These are phyloP conservation scores for Didymosphaeria variabile DNA, from an alignment of 2,329 filamentous ascomycete species.

Conservation along the genomic window DNA sequence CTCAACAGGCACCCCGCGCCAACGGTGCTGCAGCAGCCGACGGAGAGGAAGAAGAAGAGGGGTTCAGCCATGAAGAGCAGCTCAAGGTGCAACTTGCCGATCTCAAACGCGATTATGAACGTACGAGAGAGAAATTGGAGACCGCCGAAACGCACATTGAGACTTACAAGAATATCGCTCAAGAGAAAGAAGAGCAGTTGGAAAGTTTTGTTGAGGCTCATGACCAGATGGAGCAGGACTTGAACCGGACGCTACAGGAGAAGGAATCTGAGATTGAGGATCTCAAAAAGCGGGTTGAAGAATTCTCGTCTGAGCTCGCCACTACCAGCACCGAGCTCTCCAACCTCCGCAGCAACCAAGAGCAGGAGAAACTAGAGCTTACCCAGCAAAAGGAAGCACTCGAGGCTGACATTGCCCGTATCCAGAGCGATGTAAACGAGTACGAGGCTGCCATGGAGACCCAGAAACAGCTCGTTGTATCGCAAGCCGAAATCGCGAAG, in stretches of 20 bases:
- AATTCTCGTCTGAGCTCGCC: conserved; percentile 82
- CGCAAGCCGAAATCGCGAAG: conserved; percentile 91
- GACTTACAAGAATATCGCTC: conserved; percentile 87
- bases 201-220: conserved; percentile 80
- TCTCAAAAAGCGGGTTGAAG: conserved; percentile 82
- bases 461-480: conserved; percentile 89
- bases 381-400: conserved; percentile 84
- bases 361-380: conserved; percentile 73
- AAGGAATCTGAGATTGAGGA: conserved; percentile 84
- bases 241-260: conserved; percentile 76
- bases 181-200: conserved; percentile 86
- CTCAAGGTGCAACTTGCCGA: conserved; percentile 84
- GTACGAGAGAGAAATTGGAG: conserved; percentile 81
- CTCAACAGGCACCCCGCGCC: conserved; percentile 74
- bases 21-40: conserved; percentile 52
- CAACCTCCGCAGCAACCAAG: conserved; percentile 79
- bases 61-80: conserved; percentile 76
- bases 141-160: conserved; percentile 82
- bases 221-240: conserved; percentile 77
- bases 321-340: conserved; percentile 85
- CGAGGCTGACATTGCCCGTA: conserved; percentile 78
- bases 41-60: conserved; percentile 58
- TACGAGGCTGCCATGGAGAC: conserved; percentile 81
- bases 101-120: conserved; percentile 84
- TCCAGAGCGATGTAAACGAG: conserved; percentile 85